Conservation (phyloP, 2,329 filamentous ascomycete species). For the Fusarium acutatum region DNA sequence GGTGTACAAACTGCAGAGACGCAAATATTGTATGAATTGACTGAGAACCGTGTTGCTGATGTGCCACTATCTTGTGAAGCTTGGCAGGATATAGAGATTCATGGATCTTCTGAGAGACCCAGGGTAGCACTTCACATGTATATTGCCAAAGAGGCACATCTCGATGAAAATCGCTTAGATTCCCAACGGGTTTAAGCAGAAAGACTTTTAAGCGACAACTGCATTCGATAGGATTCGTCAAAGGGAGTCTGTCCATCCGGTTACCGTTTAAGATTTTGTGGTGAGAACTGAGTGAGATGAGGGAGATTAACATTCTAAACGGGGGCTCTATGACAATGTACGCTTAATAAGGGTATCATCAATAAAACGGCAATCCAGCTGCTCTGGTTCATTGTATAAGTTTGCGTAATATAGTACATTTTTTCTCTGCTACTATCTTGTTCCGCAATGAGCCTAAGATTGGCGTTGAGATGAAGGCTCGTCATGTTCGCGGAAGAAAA, state of each 20-base stretch:
- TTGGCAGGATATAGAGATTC: no score
- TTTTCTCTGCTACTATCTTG: background rate
- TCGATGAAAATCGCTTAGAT: no score
- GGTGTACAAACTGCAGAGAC: no score
- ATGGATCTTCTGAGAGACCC: background rate
- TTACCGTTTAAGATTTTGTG: background rate
- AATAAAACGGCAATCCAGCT: no score
- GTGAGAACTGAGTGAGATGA: background rate
- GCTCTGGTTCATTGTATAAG: background rate
- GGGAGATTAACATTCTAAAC: background rate
- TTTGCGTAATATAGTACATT: no score
- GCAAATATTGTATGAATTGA: background rate
- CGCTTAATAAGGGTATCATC: background rate
- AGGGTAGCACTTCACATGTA: background rate
- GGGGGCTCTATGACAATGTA: background rate
- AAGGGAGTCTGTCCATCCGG: no score
- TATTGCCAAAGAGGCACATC: background rate
- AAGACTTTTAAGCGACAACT: background rate
- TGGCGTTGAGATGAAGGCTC: background rate
- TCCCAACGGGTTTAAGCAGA: accelerated
- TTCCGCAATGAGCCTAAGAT: background rate
- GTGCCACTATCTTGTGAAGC: background rate
- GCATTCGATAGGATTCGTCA: background rate
- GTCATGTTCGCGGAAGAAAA: background rate
- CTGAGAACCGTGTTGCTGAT: background rate